These are phyloP conservation scores for Anisodus acutangulus DNA, from an alignment of 257 asterid species.

Conservation along the genomic window DNA sequence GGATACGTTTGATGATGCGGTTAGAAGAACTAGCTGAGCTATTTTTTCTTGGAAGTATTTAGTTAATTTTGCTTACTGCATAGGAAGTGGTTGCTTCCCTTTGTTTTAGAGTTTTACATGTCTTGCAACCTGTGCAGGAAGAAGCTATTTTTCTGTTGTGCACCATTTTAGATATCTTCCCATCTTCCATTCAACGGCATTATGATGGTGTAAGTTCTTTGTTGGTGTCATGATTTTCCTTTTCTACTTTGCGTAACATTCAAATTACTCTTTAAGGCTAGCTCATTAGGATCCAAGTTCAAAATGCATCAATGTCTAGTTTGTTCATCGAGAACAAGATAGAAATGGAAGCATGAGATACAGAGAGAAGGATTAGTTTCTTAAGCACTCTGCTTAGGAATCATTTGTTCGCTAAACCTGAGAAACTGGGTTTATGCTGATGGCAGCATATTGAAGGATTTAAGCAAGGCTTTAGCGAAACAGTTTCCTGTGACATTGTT, in stretches of 20 bases:
- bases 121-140: constrained; percentile 57
- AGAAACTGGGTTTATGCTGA: not conserved
- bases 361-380: constrained; percentile 8
- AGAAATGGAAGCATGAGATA: constrained; percentile 14
- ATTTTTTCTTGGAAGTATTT: constrained; percentile 10
- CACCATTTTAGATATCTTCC: constrained; percentile 63
- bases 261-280: not conserved
- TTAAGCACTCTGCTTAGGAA: constrained; percentile 16
- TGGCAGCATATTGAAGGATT: not conserved
- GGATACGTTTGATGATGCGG: constrained; percentile 69
- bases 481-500: constrained; percentile 3
- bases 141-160: constrained; percentile 63
- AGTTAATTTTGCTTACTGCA: constrained; percentile 1
- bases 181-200: constrained; percentile 68
- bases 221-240: constrained; percentile 14
- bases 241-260: not conserved
- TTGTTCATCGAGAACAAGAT: constrained; percentile 22
- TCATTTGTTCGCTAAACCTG: not conserved
- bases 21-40: constrained; percentile 46
- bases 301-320: not conserved
- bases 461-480: not conserved
- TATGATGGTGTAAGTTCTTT: constrained; percentile 71
- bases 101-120: constrained; percentile 12
- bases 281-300: constrained; percentile 12
- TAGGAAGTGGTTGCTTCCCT: not conserved